Evolutionary conservation across 345 rosid species (phyloP).

Genomic region (Euphorbia lathyris): DNA sequence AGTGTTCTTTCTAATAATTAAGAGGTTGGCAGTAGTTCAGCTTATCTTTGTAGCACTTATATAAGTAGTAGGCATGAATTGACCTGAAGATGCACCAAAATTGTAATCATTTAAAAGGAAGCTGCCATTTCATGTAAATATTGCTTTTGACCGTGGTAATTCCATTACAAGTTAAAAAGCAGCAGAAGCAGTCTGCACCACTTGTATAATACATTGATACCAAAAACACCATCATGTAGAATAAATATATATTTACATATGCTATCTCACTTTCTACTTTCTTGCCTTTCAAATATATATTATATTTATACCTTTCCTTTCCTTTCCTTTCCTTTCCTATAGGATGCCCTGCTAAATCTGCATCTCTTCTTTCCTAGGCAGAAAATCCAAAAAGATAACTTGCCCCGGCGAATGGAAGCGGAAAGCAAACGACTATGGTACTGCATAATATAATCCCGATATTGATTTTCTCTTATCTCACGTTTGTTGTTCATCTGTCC

Average conservation of each 20-base stretch:
- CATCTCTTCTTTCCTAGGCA: slow-evolving; percentile 21
- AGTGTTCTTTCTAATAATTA: slow-evolving; percentile 11
- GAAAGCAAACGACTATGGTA: slow-evolving; percentile 23
- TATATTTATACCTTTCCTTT: not conserved
- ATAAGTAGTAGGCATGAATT: not conserved
- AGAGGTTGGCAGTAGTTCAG: not conserved
- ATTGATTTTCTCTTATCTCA: slow-evolving; percentile 25
- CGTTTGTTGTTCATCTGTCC: slow-evolving; percentile 32
- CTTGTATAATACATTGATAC: slow-evolving; percentile 14
- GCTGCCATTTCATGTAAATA: slow-evolving; percentile 25
- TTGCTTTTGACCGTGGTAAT: slow-evolving; percentile 4
- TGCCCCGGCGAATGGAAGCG: slow-evolving; percentile 18
- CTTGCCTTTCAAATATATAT: slow-evolving; percentile 10
- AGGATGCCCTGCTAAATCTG: not conserved
- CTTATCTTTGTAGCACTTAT: not conserved
- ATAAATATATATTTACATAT: slow-evolving; percentile 32
- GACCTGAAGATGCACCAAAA: not conserved
- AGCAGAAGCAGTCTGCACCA: slow-evolving; percentile 29
- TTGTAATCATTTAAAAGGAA: no score
- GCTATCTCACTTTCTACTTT: slow-evolving; percentile 34
- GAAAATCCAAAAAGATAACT: slow-evolving; percentile 28
- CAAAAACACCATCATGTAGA: slow-evolving; percentile 28
- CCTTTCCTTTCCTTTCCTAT: slow-evolving; percentile 13
- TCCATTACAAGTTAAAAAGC: slow-evolving; percentile 15
- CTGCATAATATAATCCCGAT: slow-evolving; percentile 18